Conservation (phyloP, 495 filamentous ascomycete genomes). For the Clavariopsis aquatica region DNA sequence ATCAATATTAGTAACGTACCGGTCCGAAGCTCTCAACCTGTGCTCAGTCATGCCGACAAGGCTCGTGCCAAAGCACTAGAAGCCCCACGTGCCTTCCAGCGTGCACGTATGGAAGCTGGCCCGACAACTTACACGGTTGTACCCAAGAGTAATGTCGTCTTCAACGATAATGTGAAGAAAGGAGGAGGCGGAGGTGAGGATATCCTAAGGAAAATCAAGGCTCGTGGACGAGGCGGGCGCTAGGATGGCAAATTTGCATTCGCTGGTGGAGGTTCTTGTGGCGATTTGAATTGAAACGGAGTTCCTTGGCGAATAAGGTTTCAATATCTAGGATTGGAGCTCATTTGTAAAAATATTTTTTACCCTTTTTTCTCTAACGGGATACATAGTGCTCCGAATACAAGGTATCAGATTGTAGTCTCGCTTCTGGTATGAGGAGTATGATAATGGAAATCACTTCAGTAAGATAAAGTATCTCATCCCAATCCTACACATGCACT, state of each 20-base stretch:
- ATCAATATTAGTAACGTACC: slow-evolving; percentile 30
- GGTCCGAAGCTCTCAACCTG: slow-evolving; percentile 23
- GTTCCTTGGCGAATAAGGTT: not conserved
- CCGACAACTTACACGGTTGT: slow-evolving; percentile 80
- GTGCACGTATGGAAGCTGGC: slow-evolving; percentile 69
- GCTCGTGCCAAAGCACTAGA: slow-evolving; percentile 72
- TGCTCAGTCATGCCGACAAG: slow-evolving; percentile 52
- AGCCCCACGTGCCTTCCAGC: slow-evolving; percentile 64
- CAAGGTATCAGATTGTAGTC: not conserved
- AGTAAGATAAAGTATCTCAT: too few species aligned
- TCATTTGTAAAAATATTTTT: not conserved
- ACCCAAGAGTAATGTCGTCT: slow-evolving; percentile 60
- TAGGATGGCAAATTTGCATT: not conserved
- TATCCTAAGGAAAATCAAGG: slow-evolving; percentile 50
- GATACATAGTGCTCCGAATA: too few species aligned
- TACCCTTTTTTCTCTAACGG: not conserved
- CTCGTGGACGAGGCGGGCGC: not conserved
- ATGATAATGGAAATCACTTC: too few species aligned
- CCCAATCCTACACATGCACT: too few species aligned
- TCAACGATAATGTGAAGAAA: slow-evolving; percentile 55
- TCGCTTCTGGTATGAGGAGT: too few species aligned
- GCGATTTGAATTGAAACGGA: too few species aligned
- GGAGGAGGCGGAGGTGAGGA: slow-evolving; percentile 68
- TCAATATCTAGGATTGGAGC: not conserved
- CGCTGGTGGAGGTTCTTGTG: too few species aligned